Conservation (phyloP, 2,329 filamentous ascomycete species). For the Metarhizium humberi region DNA sequence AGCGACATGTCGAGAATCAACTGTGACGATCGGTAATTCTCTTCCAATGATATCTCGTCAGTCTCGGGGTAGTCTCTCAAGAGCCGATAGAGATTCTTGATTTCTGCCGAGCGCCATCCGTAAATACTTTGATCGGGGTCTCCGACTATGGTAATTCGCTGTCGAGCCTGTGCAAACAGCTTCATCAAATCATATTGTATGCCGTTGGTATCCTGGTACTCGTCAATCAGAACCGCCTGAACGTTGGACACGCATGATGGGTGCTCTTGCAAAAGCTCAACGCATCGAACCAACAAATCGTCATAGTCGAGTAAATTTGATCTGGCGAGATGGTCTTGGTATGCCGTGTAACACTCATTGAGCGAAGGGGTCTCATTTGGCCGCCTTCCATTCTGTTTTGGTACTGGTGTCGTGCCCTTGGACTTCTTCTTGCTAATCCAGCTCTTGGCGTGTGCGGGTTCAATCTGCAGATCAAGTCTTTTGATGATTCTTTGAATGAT, state of each 20-base stretch:
- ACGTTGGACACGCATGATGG: slow-evolving; percentile 83
- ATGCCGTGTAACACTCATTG: slow-evolving; percentile 59
- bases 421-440: slow-evolving; percentile 67
- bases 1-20: slow-evolving; percentile 74
- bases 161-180: slow-evolving; percentile 63
- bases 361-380: slow-evolving; percentile 46
- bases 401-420: slow-evolving; percentile 38
- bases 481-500: slow-evolving; percentile 80
- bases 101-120: slow-evolving; percentile 87
- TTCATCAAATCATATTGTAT: slow-evolving; percentile 94
- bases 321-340: slow-evolving; percentile 63
- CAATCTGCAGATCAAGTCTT: slow-evolving; percentile 56
- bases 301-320: slow-evolving; percentile 92
- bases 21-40: slow-evolving; percentile 90
- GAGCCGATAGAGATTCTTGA: slow-evolving; percentile 76
- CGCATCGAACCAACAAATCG: slow-evolving; percentile 77
- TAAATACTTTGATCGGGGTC: slow-evolving; percentile 98
- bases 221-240: slow-evolving; percentile 85
- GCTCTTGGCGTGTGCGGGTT: slow-evolving; percentile 59
- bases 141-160: slow-evolving; percentile 86
- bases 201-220: slow-evolving; percentile 95
- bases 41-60: slow-evolving; percentile 74
- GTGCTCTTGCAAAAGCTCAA: slow-evolving; percentile 63
- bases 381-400: slow-evolving; percentile 26
- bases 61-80: slow-evolving; percentile 68